phyloP scores from a whole-genome alignment of 139 green algal species.

The Chlamydomonas applanata region DNA sequence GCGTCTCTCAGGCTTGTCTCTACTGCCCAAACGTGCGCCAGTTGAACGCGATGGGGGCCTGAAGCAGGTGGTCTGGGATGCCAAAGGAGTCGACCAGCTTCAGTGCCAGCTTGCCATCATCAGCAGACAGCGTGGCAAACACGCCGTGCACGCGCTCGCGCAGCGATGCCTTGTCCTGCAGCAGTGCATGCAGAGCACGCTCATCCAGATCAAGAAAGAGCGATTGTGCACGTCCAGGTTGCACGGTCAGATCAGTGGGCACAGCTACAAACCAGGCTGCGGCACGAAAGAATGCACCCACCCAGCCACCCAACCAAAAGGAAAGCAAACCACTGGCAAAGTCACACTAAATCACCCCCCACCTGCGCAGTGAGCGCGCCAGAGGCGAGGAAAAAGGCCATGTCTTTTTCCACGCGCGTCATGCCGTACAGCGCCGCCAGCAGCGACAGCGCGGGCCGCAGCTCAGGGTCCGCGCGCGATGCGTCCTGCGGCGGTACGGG shows the following conservation, averaged over 20 bases:
- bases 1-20: background rate
- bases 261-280: background rate
- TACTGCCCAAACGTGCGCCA: conserved; percentile 39
- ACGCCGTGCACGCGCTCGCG: conserved; percentile 43
- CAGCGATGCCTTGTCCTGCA: conserved; percentile 41
- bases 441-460: conserved; percentile 16
- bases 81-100: conserved; percentile 70
- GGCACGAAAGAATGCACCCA: too few species aligned
- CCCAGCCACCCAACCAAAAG: too few species aligned
- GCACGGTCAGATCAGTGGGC: background rate
- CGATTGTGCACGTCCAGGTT: background rate
- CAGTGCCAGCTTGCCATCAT: conserved; percentile 44
- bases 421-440: conserved; percentile 63
- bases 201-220: too few species aligned
- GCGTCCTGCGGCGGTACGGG: background rate
- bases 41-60: conserved; percentile 71
- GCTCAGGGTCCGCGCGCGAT: conserved; percentile 10
- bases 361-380: conserved; percentile 25
- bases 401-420: conserved; percentile 47
- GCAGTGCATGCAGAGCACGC: background rate
- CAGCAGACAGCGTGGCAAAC: conserved; percentile 46
- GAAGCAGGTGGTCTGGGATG: conserved; percentile 75
- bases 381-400: conserved; percentile 48
- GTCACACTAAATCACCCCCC: too few species aligned
- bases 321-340: too few species aligned